Conservation (phyloP, 2,329 filamentous ascomycete species). For the Hypocreales sp. region DNA sequence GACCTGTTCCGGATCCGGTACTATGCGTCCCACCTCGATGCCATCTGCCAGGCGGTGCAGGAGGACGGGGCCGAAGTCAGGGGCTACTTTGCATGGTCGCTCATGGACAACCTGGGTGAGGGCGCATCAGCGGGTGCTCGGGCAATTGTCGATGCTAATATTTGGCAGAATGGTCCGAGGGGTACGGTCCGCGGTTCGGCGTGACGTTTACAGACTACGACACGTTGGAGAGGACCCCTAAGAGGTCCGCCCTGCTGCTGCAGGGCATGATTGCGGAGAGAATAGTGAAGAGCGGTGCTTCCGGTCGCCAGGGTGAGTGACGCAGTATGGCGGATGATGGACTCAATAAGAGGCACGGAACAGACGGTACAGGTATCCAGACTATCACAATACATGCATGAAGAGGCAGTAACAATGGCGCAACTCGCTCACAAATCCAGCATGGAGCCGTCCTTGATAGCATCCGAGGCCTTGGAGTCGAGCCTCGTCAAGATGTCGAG, state of each 20-base stretch:
- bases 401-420: too few relatives aligned
- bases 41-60: conserved; percentile 56
- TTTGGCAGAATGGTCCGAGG: conserved; percentile 65
- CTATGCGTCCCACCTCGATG: conserved; percentile 61
- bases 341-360: too few relatives aligned
- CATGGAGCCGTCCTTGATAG: conserved; percentile 15
- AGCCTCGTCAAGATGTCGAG: conserved; percentile 23
- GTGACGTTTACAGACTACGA: conserved; percentile 74
- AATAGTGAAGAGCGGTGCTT: too few relatives aligned
- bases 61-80: conserved; percentile 64
- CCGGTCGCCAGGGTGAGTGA: too few relatives aligned
- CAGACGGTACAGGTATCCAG: too few relatives aligned
- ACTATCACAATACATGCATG: too few relatives aligned
- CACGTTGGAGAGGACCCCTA: conserved; percentile 21
- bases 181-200: conserved; percentile 74
- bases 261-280: conserved; percentile 11
- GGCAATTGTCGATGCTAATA: neutral
- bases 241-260: conserved; percentile 16
- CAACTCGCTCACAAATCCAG: conserved; percentile 3
- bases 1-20: conserved; percentile 74
- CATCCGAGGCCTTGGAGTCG: conserved; percentile 26
- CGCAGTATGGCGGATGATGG: too few relatives aligned
- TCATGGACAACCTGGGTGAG: conserved; percentile 63
- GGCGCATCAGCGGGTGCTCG: neutral
- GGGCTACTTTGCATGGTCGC: conserved; percentile 75